Percentiles rank a stretch among this genome's conserved stretches.
Evolutionary conservation across 129 eudicot species (phyloP).

Genomic region (Helianthus tuberosus): DNA sequence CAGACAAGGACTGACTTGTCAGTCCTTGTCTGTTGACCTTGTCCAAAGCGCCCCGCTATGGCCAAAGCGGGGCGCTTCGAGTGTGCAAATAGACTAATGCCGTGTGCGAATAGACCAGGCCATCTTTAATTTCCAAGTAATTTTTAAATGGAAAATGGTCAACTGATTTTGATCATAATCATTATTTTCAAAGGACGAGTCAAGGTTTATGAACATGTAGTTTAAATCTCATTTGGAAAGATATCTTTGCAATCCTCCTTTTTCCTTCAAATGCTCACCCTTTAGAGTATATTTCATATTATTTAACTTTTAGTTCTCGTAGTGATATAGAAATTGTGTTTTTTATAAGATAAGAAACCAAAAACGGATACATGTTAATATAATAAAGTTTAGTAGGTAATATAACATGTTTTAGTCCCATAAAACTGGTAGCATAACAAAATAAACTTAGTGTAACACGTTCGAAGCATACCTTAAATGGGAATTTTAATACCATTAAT

Average conservation of each 20-base stretch:
- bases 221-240: conserved; percentile 19
- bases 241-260: conserved; percentile 20
- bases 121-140: neutral
- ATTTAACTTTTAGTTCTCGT: neutral
- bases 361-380: neutral
- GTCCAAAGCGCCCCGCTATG: too few relatives aligned
- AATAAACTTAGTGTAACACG: too few relatives aligned
- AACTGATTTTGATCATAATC: conserved; percentile 22
- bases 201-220: conserved; percentile 29
- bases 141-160: neutral
- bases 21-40: too few relatives aligned
- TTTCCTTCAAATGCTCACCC: conserved; percentile 16
- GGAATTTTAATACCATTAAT: too few relatives aligned
- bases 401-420: neutral
- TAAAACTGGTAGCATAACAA: neutral
- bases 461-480: too few relatives aligned
- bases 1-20: too few relatives aligned
- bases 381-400: neutral
- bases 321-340: neutral
- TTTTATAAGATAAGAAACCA: neutral
- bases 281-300: conserved; percentile 1
- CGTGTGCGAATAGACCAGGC: too few relatives aligned
- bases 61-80: too few relatives aligned
- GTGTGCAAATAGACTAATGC: too few relatives aligned
- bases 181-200: conserved; percentile 30